Base-by-base conservation (phyloP, 2,329 filamentous ascomycete genomes). In the Aspergillus pseudoviridinutans region DNA sequence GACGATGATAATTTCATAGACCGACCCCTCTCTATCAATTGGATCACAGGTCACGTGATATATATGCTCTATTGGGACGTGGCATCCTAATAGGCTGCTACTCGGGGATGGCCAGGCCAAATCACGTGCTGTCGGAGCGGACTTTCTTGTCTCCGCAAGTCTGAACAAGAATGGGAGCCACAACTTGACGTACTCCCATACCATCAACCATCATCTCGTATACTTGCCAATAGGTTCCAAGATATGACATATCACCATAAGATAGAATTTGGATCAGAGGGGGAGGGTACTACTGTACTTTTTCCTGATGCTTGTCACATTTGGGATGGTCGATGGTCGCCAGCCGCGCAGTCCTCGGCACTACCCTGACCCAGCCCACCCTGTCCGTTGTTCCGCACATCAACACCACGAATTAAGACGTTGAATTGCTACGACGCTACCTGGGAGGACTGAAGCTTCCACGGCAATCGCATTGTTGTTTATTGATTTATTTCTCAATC, bases 181-280 rank as follows among this genome's bases (percentile, higher is more conserved):
- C 51, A 57, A 54, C 51, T 42, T 53, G 51, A 57, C 50, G 25
- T 50, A 6, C n/a, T 41, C n/a, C 35, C 3, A 44, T n/a, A 44
- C 10, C 44, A 24, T 47, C 22, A 24, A 17, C 24, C 20, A 25
- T 14, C 44, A 7, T 47, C 24, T 47, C 14, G 44, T 47, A 47
- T 47, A 24, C 32, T 38, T 38, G 12, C 24, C 41, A 22, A 47
- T 14, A 25, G 24, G 5, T 22, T 5, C 20, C 12, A 24, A 24
- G 9, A 47, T 47, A 47, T 47, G 20, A 17, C 24, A 24, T 47
- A 14, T 27, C 22, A 47, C 44, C 22, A 47, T 47, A n/a, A 17
- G 14, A 38, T 38, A 17, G 32, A 38, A 17, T 17, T 38, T 7
- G 32, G 14, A 17, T 38, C 32, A 38, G 32, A 7, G 6, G 14